These are phyloP conservation scores for Annulohypoxylon moriforme DNA, from an alignment of 495 filamentous ascomycete species.

Conservation along the genomic window DNA sequence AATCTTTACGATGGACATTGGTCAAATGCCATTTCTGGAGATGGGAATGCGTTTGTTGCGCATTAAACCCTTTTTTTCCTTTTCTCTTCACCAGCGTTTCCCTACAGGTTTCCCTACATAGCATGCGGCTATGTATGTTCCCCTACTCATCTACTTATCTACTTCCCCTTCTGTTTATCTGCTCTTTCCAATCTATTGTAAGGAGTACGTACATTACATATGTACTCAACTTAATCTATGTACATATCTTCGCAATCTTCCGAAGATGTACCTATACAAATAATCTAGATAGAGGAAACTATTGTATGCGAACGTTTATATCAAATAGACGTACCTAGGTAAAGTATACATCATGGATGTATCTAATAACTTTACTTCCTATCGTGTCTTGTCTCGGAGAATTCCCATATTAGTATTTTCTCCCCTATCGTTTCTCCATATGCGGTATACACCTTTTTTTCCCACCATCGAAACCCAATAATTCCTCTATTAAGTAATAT, in stretches of 20 bases:
- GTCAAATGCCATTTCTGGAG: slow-evolving; percentile 43
- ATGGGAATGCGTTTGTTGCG: slow-evolving; percentile 39
- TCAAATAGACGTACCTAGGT: not conserved
- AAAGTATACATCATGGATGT: not conserved
- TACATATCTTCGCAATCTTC: slow-evolving; percentile 42
- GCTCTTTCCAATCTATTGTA: not conserved
- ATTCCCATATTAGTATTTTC: slow-evolving; percentile 31
- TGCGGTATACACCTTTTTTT: slow-evolving; percentile 13
- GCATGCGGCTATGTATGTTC: not conserved
- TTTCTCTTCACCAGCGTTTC: slow-evolving; percentile 3
- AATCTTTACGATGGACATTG: slow-evolving; percentile 37
- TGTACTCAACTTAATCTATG: slow-evolving; percentile 1
- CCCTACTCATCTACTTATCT: not conserved
- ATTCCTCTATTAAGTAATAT: slow-evolving; percentile 6
- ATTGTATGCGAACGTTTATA: not conserved
- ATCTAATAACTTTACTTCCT: slow-evolving; percentile 12
- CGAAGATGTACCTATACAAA: slow-evolving; percentile 31
- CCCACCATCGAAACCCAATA: not conserved
- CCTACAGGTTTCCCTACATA: not conserved
- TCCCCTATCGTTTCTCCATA: not conserved
- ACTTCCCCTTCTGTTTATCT: not conserved
- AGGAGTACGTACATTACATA: slow-evolving; percentile 5
- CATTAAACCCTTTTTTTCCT: slow-evolving; percentile 27
- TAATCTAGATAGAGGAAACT: not conserved
- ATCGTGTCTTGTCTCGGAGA: slow-evolving; percentile 36